These are phyloP conservation scores for Penicillium maclennaniae DNA, from an alignment of 495 filamentous ascomycete species.

Conservation along the genomic window DNA sequence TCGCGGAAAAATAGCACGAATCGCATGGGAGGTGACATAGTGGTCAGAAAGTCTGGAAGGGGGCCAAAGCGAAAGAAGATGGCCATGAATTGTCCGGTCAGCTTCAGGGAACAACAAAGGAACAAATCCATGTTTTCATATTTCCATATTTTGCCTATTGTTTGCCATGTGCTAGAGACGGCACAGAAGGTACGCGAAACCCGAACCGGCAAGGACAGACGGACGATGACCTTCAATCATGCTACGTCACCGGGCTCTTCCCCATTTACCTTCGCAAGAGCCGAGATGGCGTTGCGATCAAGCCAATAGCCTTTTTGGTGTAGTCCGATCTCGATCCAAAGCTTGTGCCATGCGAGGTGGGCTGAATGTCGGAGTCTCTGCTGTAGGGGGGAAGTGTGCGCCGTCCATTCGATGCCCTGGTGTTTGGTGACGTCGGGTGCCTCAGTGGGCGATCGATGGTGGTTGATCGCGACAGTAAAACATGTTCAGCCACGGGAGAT, in stretches of 20 bases:
- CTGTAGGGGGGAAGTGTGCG: conserved; percentile 14
- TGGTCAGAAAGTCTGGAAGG: conserved; percentile 2
- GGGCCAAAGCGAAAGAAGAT: background rate
- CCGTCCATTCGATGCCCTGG: background rate
- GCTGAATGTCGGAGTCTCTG: conserved; percentile 6
- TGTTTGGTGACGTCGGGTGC: background rate
- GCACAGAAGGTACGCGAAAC: conserved; percentile 16
- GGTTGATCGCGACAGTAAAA: background rate
- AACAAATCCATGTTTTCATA: too few species aligned
- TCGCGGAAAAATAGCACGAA: conserved; percentile 1
- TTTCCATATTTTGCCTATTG: too few species aligned
- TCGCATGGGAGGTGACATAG: conserved; percentile 7
- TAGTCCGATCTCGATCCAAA: conserved; percentile 30
- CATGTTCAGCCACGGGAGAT: background rate
- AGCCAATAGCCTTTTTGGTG: conserved; percentile 20
- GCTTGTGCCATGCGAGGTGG: conserved; percentile 16
- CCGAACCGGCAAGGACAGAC: conserved; percentile 24
- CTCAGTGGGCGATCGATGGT: background rate
- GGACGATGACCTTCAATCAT: background rate
- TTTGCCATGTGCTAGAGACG: background rate
- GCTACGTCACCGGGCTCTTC: conserved; percentile 5
- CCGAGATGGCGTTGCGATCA: conserved; percentile 11
- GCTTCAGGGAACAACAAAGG: background rate
- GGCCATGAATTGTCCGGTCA: background rate
- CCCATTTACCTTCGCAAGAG: background rate